Evolutionary conservation across 192 early-diverging fungal genomes (phyloP).

Genomic region (Umbelopsis vinacea): DNA sequence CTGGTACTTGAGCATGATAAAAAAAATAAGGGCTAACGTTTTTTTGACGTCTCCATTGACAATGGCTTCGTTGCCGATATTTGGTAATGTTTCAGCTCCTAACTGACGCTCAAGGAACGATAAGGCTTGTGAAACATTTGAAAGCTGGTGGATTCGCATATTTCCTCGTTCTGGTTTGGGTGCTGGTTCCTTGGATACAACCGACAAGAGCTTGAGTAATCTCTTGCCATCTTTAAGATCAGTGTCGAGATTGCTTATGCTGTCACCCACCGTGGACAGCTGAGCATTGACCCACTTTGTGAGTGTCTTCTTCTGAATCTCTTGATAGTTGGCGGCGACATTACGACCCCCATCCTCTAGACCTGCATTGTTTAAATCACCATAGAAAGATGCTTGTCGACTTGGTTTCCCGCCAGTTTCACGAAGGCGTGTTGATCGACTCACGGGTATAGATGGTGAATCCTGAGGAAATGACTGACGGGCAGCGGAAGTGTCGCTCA

Average conservation of each 20-base stretch:
- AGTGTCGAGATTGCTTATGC: constrained; percentile 54
- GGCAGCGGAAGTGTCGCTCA: constrained; percentile 22
- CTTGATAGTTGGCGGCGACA: constrained; percentile 50
- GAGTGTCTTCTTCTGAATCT: constrained; percentile 54
- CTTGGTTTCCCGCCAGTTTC: constrained; percentile 12
- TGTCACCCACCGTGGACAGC: constrained; percentile 44
- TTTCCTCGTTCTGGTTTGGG: constrained; percentile 73
- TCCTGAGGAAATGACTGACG: not conserved
- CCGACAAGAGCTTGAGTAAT: constrained; percentile 72
- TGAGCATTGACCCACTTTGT: constrained; percentile 67
- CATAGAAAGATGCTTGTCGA: constrained; percentile 13
- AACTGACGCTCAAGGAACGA: constrained; percentile 62
- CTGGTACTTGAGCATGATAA: constrained; percentile 61
- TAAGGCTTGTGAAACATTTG: constrained; percentile 75
- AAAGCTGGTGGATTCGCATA: constrained; percentile 80
- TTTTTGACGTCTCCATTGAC: constrained; percentile 79
- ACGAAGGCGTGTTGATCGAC: constrained; percentile 17
- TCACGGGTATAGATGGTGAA: not conserved
- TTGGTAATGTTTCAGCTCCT: constrained; percentile 62
- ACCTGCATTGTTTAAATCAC: constrained; percentile 1
- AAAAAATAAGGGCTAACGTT: constrained; percentile 55
- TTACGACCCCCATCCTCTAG: constrained; percentile 50
- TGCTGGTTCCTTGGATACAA: constrained; percentile 72
- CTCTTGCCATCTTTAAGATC: constrained; percentile 74
- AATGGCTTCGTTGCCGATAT: constrained; percentile 82